Conservation (phyloP, 1,139 yeast species). For the Blastobotrys arbuscula region DNA sequence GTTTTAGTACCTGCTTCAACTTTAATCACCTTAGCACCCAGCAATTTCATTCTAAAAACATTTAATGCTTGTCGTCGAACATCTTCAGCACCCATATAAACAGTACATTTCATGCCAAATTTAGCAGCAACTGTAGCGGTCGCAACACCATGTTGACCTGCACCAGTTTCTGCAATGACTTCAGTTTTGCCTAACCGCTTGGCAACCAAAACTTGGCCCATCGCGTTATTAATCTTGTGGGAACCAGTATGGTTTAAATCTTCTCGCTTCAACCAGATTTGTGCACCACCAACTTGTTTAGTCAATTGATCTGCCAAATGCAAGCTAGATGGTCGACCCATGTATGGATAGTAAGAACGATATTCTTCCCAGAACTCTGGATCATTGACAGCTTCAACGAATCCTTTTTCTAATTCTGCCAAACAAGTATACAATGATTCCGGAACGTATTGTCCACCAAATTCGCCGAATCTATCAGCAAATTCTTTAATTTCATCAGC, state of each 20-base stretch:
- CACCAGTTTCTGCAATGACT: conserved; percentile 98
- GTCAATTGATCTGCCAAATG: conserved; percentile 88
- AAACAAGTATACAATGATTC: conserved; percentile 92
- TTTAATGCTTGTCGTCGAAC: conserved; percentile 97
- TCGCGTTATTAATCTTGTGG: conserved; percentile 93
- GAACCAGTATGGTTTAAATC: conserved; percentile 98
- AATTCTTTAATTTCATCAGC: conserved; percentile 22
- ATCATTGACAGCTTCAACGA: conserved; percentile 82
- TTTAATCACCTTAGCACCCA: conserved; percentile 92
- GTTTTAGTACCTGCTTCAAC: conserved; percentile 95
- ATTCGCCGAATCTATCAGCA: conserved; percentile 66
- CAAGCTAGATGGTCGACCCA: conserved; percentile 92
- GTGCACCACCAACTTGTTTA: conserved; percentile 92
- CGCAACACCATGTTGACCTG: conserved; percentile 99
- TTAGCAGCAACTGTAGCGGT: conserved; percentile 99
- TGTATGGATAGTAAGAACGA: conserved; percentile 72
- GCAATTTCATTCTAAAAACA: conserved; percentile 92
- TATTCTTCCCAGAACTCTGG: conserved; percentile 92
- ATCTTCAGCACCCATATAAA: conserved; percentile 99
- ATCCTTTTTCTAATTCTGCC: conserved; percentile 80
- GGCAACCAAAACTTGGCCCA: conserved; percentile 91
- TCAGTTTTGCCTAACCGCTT: conserved; percentile 85
- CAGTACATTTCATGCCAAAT: conserved; percentile 92
- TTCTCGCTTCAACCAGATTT: conserved; percentile 96
- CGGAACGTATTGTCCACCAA: conserved; percentile 98